These are phyloP conservation scores for Raffaelea albimanens DNA, from an alignment of 2,329 filamentous ascomycete species.

Conservation along the genomic window DNA sequence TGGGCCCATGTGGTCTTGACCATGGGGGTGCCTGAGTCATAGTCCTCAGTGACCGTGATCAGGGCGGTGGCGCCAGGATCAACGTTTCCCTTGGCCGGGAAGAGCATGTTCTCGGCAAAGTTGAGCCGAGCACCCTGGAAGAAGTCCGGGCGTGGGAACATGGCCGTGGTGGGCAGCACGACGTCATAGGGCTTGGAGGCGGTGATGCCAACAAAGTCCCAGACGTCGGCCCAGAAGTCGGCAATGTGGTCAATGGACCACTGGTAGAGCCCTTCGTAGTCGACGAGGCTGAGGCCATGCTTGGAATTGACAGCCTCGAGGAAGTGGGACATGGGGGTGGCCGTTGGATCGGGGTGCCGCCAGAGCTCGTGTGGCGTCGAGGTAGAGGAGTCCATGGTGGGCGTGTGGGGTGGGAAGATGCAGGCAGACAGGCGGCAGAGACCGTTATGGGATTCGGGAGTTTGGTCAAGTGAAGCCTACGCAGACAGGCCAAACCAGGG, in stretches of 20 bases:
- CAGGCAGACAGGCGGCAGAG: too few relatives aligned
- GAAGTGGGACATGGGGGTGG: constrained; percentile 65
- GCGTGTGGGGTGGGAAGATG: neutral
- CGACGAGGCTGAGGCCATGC: constrained; percentile 50
- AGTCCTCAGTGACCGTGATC: constrained; percentile 67
- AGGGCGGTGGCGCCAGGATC: constrained; percentile 58
- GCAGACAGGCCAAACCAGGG: neutral
- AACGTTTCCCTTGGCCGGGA: constrained; percentile 46
- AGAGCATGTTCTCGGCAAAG: constrained; percentile 92
- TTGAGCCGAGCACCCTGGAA: constrained; percentile 74
- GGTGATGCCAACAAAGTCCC: constrained; percentile 71
- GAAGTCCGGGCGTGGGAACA: constrained; percentile 84
- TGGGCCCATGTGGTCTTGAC: constrained; percentile 61
- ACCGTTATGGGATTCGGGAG: too few relatives aligned
- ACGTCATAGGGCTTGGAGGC: constrained; percentile 60
- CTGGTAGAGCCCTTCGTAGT: constrained; percentile 66
- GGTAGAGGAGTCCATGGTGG: neutral
- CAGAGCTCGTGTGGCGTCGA: constrained; percentile 39
- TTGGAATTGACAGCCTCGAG: constrained; percentile 59
- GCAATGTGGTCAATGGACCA: constrained; percentile 76
- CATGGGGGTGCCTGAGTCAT: constrained; percentile 25
- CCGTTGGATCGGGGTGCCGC: constrained; percentile 57
- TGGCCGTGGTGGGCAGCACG: constrained; percentile 53
- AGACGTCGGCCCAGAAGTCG: constrained; percentile 76
- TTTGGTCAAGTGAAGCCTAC: neutral